Evolutionary conservation across 768 basidiomycete genomes (phyloP).

Genomic region (Lentinula raphanica): DNA sequence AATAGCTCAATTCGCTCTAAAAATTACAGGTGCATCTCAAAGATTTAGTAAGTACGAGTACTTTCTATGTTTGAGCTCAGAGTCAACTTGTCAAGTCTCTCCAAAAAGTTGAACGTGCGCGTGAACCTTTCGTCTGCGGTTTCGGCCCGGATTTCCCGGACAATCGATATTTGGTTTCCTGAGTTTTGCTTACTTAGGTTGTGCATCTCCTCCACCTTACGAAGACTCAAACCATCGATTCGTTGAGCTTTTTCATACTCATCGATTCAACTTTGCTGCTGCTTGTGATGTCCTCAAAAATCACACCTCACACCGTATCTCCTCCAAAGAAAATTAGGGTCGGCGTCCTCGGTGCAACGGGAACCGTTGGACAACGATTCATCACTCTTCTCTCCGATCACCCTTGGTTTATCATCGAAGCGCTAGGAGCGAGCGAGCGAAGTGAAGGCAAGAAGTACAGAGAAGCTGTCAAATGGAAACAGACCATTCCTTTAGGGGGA

Average conservation of each 20-base stretch:
- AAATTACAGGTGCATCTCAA: no score
- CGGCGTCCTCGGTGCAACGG: conserved; percentile 83
- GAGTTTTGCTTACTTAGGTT: not conserved
- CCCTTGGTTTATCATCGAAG: conserved; percentile 85
- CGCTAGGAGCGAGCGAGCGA: conserved; percentile 82
- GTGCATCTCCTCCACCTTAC: not conserved
- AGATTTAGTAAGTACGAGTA: no score
- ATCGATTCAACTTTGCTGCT: not conserved
- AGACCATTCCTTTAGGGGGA: conserved; percentile 53
- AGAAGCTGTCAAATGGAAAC: conserved; percentile 83
- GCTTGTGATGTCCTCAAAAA: not conserved
- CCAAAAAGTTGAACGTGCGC: no score
- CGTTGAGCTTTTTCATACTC: not conserved
- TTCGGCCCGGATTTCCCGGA: not conserved
- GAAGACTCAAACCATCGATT: not conserved
- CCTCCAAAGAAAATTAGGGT: conserved; percentile 30
- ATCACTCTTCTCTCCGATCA: conserved; percentile 82
- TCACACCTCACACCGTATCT: not conserved
- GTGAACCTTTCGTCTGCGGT: no score
- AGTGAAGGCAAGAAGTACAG: conserved; percentile 82
- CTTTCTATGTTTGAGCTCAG: no score
- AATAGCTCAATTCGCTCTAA: no score
- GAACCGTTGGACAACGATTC: conserved; percentile 95
- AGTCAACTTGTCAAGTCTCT: no score
- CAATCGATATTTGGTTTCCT: not conserved